These are phyloP conservation scores for Pseudozyma hubeiensis DNA, from an alignment of 1,284 basidiomycete genomes.

Conservation along the genomic window DNA sequence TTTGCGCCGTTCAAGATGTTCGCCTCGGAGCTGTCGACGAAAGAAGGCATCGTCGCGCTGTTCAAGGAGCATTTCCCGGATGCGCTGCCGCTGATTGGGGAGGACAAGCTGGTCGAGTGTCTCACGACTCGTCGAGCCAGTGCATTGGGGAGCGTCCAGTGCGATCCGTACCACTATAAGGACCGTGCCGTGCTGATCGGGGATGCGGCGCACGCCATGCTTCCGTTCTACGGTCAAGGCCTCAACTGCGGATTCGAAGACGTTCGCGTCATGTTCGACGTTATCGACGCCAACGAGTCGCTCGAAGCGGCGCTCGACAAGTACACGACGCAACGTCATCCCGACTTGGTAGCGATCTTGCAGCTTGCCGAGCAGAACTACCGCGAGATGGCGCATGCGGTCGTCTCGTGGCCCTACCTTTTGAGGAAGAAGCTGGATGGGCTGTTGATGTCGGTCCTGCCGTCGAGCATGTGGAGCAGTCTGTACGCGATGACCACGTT, in stretches of 20 bases:
- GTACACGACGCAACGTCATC: conserved; percentile 84
- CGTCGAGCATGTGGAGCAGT: conserved; percentile 85
- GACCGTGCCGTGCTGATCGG: conserved; percentile 89
- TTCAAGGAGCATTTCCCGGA: conserved; percentile 88
- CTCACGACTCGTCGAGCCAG: conserved; percentile 86
- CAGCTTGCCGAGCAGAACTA: conserved; percentile 95
- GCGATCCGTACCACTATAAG: conserved; percentile 87
- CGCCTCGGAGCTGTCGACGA: conserved; percentile 68
- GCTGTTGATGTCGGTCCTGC: conserved; percentile 75
- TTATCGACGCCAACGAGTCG: conserved; percentile 73
- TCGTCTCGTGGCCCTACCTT: conserved; percentile 83
- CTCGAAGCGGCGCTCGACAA: conserved; percentile 78
- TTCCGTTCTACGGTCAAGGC: conserved; percentile 96
- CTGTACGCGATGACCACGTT: conserved; percentile 98
- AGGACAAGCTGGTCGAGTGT: conserved; percentile 79
- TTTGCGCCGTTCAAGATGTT: conserved; percentile 88
- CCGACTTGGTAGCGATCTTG: conserved; percentile 88
- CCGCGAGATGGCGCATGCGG: conserved; percentile 92
- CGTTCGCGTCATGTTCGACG: conserved; percentile 84
- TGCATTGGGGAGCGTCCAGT: conserved; percentile 89
- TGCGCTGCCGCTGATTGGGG: conserved; percentile 84
- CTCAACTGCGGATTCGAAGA: conserved; percentile 98
- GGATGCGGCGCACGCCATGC: conserved; percentile 96
- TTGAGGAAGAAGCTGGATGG: conserved; percentile 83
- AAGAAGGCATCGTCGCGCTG: conserved; percentile 76